A percentile compares a stretch with the other conserved stretches of the same genome.
These are phyloP conservation scores for Saturnispora halmiae DNA, from an alignment of 805 yeast species.

Conservation along the genomic window DNA sequence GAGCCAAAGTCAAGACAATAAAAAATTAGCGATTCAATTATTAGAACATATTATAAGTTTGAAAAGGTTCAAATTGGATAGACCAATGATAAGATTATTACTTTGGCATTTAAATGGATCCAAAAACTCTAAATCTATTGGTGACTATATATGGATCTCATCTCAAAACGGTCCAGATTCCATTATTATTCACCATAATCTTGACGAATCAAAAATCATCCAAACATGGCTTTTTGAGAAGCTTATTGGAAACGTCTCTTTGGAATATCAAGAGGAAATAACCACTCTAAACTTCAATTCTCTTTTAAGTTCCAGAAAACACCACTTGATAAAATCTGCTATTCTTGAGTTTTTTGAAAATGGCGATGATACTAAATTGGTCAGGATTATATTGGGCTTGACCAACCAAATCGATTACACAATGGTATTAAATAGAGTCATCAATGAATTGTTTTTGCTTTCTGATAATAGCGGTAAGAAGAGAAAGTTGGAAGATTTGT, in stretches of 20 bases:
- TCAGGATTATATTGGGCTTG: background rate
- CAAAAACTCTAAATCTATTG: background rate
- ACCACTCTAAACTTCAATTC: background rate
- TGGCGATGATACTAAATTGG: background rate
- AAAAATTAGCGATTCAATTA: background rate
- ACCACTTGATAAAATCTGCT: background rate
- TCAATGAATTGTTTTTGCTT: background rate
- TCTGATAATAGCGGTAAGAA: background rate
- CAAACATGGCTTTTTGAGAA: background rate
- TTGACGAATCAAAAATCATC: background rate
- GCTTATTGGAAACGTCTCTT: background rate
- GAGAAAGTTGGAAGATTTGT: background rate
- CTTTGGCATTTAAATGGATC: background rate
- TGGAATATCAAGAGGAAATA: background rate
- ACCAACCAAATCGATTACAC: slow-evolving; percentile 1
- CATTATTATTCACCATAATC: too few species aligned
- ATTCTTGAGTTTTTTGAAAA: background rate
- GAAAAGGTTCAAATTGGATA: background rate
- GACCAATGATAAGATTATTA: background rate
- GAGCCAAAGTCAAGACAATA: background rate
- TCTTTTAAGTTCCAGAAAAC: background rate
- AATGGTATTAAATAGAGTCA: too few species aligned
- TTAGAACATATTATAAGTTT: slow-evolving; percentile 1
- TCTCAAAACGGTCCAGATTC: too few species aligned
- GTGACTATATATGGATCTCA: background rate